Evolutionary conservation across 192 early-diverging fungal species (phyloP).

Genomic region (Umbelopsis sp.): DNA sequence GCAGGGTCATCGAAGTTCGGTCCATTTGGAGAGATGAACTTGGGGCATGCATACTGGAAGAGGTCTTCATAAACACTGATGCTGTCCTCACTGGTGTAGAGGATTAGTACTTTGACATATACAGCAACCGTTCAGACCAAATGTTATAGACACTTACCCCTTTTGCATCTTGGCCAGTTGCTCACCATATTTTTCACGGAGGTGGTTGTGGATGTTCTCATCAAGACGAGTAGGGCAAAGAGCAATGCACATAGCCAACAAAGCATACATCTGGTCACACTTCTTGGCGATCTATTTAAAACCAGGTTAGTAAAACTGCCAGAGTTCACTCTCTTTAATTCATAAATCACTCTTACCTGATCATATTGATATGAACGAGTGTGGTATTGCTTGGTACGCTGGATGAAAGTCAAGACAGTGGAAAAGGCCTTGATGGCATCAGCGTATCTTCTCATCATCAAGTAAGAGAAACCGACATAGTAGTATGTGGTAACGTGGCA

Average conservation of each 20-base stretch:
- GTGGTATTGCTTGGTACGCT: conserved; percentile 94
- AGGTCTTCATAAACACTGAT: conserved; percentile 84
- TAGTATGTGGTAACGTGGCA: conserved; percentile 98
- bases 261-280: conserved; percentile 94
- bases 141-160: conserved; percentile 42
- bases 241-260: conserved; percentile 87
- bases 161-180: conserved; percentile 87
- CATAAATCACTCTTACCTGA: conserved; percentile 47
- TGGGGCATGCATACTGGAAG: conserved; percentile 89
- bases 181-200: conserved; percentile 94
- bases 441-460: conserved; percentile 97
- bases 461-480: conserved; percentile 96
- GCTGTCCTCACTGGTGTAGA: conserved; percentile 69
- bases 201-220: conserved; percentile 84
- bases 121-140: neutral
- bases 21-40: conserved; percentile 90
- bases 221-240: conserved; percentile 93
- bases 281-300: conserved; percentile 76
- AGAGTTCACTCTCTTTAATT: too few relatives aligned
- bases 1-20: conserved; percentile 62
- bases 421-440: conserved; percentile 94
- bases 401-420: conserved; percentile 87
- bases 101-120: neutral
- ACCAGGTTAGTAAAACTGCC: neutral
- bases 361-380: conserved; percentile 90